Evolutionary conservation across 164 flowering plant species (phyloP), one percentile per base, ranked within the genome.

Genomic region (Brasenia schreberi): DNA sequence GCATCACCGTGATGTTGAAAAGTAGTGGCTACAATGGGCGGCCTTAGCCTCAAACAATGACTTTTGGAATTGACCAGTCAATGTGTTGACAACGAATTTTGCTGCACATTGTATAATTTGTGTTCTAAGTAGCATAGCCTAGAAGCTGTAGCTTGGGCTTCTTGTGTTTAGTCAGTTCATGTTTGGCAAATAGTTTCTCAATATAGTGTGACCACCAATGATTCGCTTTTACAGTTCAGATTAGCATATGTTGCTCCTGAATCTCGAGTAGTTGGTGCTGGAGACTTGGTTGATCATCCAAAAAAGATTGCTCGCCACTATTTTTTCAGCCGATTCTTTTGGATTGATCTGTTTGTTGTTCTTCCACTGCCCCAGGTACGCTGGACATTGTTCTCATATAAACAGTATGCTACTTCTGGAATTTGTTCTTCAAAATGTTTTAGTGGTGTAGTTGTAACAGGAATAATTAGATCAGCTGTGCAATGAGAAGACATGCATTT

Each of bases 161-260:
- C 27, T 23, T 23, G 27, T 23, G 27, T 23, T 23, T 23, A 23
- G 27, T 23, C 27, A 23, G 2, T 23, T 0, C 2, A 23, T 23
- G 27, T 23, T 23, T 23, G 27, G 27, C 27, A 23, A 23, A 23
- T 23, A 23, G 2, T 23, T 23, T 23, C 27, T 23, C 27, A 23
- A 23, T 23, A 23, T 23, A 2, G 2, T 23, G 27, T 23, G 27
- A 23, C 27, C 27, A 23, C 27, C 27, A 23, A 23, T 23, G 27
- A 23, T 23, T 23, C 53, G 5, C 12, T 12, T 19, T 61, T 81
- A 71, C 94, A 92, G 97, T 92, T 92, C 70, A 83, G 92, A 75
- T 67, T 92, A 70, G 96, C 97, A 59, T 92, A 85, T 79, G 85
- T 93, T 68, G 83, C 90, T 76, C 97, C 98, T 6, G 97, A 90